Conservation (phyloP, 345 rosid species). For the Odontarrhena argentea region DNA sequence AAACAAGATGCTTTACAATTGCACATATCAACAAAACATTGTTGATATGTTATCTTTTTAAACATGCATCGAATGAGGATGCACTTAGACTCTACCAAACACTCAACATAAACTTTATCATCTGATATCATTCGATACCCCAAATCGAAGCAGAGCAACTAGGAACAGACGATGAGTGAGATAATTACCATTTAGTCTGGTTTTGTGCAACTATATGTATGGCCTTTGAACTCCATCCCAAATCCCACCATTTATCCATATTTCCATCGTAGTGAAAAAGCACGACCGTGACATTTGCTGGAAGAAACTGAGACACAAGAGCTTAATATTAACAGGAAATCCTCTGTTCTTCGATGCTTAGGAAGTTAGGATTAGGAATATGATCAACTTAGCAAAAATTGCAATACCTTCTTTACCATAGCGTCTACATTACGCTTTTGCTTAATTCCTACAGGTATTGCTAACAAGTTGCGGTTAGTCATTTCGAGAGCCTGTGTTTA, state of each 20-base stretch:
- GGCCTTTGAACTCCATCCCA: constrained; percentile 78
- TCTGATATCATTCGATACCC: neutral
- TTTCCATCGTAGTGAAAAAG: constrained; percentile 95
- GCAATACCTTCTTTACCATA: constrained; percentile 76
- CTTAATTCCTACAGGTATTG: constrained; percentile 89
- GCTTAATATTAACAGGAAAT: constrained; percentile 40
- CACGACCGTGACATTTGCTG: constrained; percentile 80
- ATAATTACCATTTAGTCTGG: constrained; percentile 89
- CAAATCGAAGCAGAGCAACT: neutral
- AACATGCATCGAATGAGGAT: neutral
- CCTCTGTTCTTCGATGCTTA: constrained; percentile 7
- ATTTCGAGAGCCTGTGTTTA: constrained; percentile 45
- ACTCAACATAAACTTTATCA: neutral
- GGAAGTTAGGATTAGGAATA: constrained; percentile 17
- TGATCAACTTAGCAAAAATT: constrained; percentile 15
- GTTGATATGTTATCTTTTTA: neutral
- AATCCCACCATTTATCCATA: constrained; percentile 79
- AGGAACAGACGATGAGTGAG: constrained; percentile 7
- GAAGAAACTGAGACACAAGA: constrained; percentile 84
- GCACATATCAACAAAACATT: neutral
- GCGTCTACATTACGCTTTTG: constrained; percentile 77
- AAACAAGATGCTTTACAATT: neutral
- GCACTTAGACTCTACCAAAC: neutral
- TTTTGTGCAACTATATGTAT: constrained; percentile 86
- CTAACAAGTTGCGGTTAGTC: constrained; percentile 63